Base-by-base conservation (phyloP, 129 eudicot species). In the Ambrosia artemisiifolia region DNA sequence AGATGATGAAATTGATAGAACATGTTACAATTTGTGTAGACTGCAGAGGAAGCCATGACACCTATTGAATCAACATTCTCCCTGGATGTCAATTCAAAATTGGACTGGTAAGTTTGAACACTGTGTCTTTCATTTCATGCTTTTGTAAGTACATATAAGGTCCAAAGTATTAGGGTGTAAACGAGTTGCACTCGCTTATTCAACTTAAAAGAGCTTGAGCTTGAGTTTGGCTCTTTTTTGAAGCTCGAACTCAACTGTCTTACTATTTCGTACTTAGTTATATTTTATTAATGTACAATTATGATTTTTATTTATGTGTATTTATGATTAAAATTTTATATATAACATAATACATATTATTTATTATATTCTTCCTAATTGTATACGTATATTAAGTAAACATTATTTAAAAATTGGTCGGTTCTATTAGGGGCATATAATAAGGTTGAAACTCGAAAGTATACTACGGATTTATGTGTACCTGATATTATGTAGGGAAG, bases 41-140 rank as follows among this genome's bases (percentile, higher is more conserved):
- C 96, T 34, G 99, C 99, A 42, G 88, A 87, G 83, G 99, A 90
- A 85, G 99, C 99, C 46, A 94, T 94, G 99, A 94, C 99, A 17
- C 99, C 99, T 55, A 94, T 94, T 69, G 99, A 94, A 73, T 94
- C 99, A 69, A 88, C 97, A 40, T 94, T 94, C 79, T 94, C 99
- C 1, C 83, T 94, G 48, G 96, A 94, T 75, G 99, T 94, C 75
- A 86, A 84, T 80, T 89, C 97, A 48, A 90, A 90, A 61, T 72
- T 94, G 79, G 88, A 90, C 72, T 94, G 99, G 99, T 94, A 74
- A 77, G 93, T 81, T 73, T 13, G 19, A 13, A 28, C 55, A 7
- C 11, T 28, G 0, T 48, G 7, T 24, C 36, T 71, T 65, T 55
- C 30, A 8, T 71, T 65, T 55, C 30, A 8, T 72, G 32, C 51